Conservation (phyloP, 306 rosid species). For the Ochetophila trinervis region DNA sequence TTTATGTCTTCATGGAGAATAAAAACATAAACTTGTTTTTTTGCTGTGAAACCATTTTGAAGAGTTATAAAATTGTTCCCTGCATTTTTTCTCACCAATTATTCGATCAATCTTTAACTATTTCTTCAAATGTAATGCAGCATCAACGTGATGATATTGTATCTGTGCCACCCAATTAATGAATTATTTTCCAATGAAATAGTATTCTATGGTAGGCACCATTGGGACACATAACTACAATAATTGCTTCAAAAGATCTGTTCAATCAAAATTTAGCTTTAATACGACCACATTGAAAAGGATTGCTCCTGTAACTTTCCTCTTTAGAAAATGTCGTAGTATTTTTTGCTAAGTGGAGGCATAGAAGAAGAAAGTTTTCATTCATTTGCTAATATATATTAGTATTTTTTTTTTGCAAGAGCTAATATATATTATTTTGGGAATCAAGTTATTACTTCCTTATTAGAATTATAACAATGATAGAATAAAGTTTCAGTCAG, state of each 20-base stretch:
- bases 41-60: too few species aligned
- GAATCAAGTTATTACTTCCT: background rate
- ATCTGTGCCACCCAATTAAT: too few species aligned
- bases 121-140: background rate
- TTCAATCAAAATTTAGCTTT: conserved; percentile 7
- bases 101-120: too few species aligned
- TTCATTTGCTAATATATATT: background rate
- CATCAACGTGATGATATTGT: background rate
- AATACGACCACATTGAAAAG: conserved; percentile 1
- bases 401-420: too few species aligned
- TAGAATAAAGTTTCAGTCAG: conserved; percentile 8
- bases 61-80: too few species aligned
- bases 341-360: background rate
- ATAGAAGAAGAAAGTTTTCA: conserved; percentile 12
- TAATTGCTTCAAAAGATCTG: conserved; percentile 3
- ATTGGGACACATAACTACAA: background rate
- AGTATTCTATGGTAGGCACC: background rate
- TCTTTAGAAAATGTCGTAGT: background rate
- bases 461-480: background rate
- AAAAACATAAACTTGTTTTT: too few species aligned
- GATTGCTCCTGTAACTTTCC: background rate
- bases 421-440: conserved; percentile 4
- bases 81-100: too few species aligned
- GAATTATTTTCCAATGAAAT: background rate
- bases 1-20: too few species aligned